Conservation (phyloP, 805 yeast genomes). For the Crinitomyces ghanaensis region DNA sequence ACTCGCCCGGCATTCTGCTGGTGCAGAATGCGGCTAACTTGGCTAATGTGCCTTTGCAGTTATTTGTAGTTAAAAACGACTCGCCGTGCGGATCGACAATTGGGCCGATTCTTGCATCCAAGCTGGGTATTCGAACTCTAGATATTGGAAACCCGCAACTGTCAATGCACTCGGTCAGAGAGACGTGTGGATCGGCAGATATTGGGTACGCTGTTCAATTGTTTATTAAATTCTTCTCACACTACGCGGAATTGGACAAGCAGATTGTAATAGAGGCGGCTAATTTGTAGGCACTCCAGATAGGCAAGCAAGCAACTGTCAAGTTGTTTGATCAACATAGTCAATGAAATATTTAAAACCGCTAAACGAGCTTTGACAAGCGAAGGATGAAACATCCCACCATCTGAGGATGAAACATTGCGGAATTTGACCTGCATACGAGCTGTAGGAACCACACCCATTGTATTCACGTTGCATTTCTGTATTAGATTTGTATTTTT, state of each 20-base stretch:
- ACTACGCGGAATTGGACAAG: conserved; percentile 14
- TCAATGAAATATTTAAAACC: no score
- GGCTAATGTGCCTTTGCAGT: conserved; percentile 71
- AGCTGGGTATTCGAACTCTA: conserved; percentile 74
- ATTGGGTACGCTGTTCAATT: conserved; percentile 49
- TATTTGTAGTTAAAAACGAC: conserved; percentile 88
- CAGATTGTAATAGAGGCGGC: conserved; percentile 13
- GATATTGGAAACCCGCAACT: conserved; percentile 89
- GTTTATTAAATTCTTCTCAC: conserved; percentile 50
- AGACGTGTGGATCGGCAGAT: conserved; percentile 77
- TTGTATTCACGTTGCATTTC: no score
- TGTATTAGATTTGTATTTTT: no score
- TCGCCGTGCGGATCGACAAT: conserved; percentile 94
- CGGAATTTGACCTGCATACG: no score
- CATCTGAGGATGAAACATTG: no score
- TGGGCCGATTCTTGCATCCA: conserved; percentile 86
- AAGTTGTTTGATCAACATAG: background rate
- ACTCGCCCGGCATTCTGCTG: conserved; percentile 77
- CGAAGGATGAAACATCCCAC: no score
- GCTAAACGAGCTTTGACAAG: no score
- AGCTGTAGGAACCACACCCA: no score
- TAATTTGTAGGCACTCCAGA: conserved; percentile 3
- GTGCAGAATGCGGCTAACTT: conserved; percentile 58
- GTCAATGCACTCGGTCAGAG: conserved; percentile 90
- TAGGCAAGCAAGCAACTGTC: background rate